These are phyloP conservation scores for Stenogyne calaminthoides DNA, from an alignment of 305 asterid genomes.

Conservation along the genomic window DNA sequence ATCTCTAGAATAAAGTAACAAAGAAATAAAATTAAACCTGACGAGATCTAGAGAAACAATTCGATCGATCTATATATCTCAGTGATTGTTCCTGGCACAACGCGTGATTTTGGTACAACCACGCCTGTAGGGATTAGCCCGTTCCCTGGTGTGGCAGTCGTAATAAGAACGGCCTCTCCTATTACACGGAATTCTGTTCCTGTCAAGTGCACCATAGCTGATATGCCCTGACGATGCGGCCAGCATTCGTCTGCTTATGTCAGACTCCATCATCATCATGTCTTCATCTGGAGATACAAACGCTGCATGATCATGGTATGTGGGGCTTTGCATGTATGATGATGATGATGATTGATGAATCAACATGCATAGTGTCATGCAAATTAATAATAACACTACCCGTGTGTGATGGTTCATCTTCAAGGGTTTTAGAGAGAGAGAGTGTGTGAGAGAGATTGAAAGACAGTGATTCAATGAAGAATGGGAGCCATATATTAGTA, in stretches of 20 bases:
- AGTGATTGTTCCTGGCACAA: slow-evolving; percentile 42
- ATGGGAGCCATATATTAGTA: neutral
- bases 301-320: neutral
- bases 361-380: slow-evolving; percentile 5
- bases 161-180: slow-evolving; percentile 50
- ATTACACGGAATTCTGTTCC: slow-evolving; percentile 32
- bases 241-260: slow-evolving; percentile 21
- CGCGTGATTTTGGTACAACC: slow-evolving; percentile 46
- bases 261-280: slow-evolving; percentile 24
- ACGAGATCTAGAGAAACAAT: too few relatives aligned
- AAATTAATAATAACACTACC: slow-evolving; percentile 3
- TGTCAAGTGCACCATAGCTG: slow-evolving; percentile 35
- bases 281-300: neutral
- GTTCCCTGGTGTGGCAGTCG: slow-evolving; percentile 33
- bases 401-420: neutral
- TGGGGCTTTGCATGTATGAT: neutral
- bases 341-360: neutral
- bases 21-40: too few relatives aligned
- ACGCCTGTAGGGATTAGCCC: slow-evolving; percentile 52
- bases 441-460: neutral
- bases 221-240: slow-evolving; percentile 6
- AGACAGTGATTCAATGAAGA: neutral
- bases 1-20: neutral
- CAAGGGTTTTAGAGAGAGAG: slow-evolving; percentile 1
- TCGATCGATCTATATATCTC: too few relatives aligned